phyloP scores from a whole-genome alignment of 164 flowering plant genomes.

The Piper betle region DNA sequence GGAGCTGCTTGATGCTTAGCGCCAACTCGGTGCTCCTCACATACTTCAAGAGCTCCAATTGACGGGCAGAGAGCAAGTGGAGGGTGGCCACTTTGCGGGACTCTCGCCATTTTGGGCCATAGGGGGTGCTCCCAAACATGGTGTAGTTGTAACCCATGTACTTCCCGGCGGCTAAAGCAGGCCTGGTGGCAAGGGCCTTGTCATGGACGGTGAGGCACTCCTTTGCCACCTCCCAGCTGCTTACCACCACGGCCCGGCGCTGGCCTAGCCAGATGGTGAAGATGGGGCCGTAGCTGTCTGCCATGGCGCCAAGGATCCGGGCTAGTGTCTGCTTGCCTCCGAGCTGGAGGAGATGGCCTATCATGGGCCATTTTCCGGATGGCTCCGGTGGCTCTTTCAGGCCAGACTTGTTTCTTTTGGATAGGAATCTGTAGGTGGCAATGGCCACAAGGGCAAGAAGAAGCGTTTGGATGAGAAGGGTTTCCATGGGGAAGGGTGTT shows the following conservation, averaged over 20 bases:
- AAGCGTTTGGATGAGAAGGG: too few relatives aligned
- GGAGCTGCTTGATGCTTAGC: not conserved
- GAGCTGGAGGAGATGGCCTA: slow-evolving; percentile 15
- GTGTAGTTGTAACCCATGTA: not conserved
- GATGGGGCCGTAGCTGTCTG: slow-evolving; percentile 13
- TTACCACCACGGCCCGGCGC: slow-evolving; percentile 8
- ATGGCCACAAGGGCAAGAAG: too few relatives aligned
- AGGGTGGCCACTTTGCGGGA: not conserved
- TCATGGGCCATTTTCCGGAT: slow-evolving; percentile 7
- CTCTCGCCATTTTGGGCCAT: slow-evolving; percentile 9
- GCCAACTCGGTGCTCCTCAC: not conserved
- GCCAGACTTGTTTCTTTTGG: not conserved
- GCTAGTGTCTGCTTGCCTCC: not conserved
- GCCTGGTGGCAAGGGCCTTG: slow-evolving; percentile 8
- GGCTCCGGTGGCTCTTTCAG: slow-evolving; percentile 9
- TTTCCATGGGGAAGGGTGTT: too few relatives aligned
- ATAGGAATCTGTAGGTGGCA: too few relatives aligned
- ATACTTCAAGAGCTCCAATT: not conserved
- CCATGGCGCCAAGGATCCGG: slow-evolving; percentile 7
- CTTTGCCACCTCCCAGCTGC: slow-evolving; percentile 9
- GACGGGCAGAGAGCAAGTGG: slow-evolving; percentile 1
- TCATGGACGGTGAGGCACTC: slow-evolving; percentile 16
- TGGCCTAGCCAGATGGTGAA: slow-evolving; percentile 9
- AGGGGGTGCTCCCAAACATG: slow-evolving; percentile 6
- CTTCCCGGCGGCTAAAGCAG: not conserved